Evolutionary conservation across 129 eudicot genomes (phyloP).

Genomic region (Flaveria brownii): DNA sequence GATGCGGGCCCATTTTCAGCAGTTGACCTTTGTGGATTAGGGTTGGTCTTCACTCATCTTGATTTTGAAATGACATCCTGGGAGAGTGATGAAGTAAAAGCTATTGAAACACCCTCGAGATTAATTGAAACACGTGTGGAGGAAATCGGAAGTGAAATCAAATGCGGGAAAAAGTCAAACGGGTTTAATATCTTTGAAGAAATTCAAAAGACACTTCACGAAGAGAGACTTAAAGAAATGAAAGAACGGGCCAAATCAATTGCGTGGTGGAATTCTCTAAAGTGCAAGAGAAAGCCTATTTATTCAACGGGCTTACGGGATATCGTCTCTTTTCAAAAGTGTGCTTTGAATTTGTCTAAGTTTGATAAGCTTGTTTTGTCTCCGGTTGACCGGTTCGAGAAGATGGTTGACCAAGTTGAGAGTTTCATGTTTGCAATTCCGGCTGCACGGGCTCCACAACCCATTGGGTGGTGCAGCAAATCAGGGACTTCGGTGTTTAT

Average conservation of each 20-base stretch:
- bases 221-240: conserved; percentile 72
- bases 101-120: conserved; percentile 78
- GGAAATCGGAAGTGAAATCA: conserved; percentile 30
- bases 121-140: conserved; percentile 54
- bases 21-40: conserved; percentile 69
- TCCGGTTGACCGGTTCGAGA: conserved; percentile 78
- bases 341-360: conserved; percentile 43
- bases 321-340: conserved; percentile 52
- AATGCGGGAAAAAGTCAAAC: conserved; percentile 41
- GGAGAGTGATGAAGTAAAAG: conserved; percentile 81
- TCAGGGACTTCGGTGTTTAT: conserved; percentile 57
- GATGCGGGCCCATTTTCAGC: conserved; percentile 51
- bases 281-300: conserved; percentile 72
- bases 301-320: conserved; percentile 69
- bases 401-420: conserved; percentile 74
- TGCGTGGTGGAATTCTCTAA: conserved; percentile 95
- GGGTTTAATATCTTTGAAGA: conserved; percentile 83
- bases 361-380: conserved; percentile 68
- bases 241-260: conserved; percentile 72
- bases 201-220: conserved; percentile 68
- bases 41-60: conserved; percentile 75
- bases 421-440: conserved; percentile 98
- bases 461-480: conserved; percentile 89
- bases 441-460: conserved; percentile 92
- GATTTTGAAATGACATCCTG: conserved; percentile 84